Base-by-base conservation (phyloP, 148 eudicot species). In the Rhododendron griersonianum region DNA sequence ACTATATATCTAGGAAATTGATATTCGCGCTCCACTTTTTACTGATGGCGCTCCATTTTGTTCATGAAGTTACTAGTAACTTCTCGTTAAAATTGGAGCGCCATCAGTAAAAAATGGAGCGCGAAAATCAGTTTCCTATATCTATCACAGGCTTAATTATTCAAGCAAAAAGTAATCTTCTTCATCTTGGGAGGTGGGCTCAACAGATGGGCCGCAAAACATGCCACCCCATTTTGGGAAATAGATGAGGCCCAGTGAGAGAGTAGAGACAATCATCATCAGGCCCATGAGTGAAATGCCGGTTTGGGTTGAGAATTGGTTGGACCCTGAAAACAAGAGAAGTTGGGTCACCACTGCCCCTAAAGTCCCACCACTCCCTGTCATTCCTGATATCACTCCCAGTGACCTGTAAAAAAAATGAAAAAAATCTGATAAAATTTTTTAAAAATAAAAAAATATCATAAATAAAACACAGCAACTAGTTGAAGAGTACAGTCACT, bases 381-480 rank as follows among this genome's bases (percentile, higher is more conserved):
- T 90, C 93, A 94, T 93, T 51, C 96, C 96, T 57, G 96, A 92
- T 39, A 94, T 89, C 80, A 94, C 95, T 44, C 95, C 96, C 86
- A 93, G 75, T 5, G 94, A 91, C 89, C 96, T 94, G 91, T 5
- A 48, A 79, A 21, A 18, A 15, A 25, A 1, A 41, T 61, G 18
- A 28, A 37, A 5, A 71, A 21, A 63, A 8, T 71, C 15, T 15
- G 8, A 84, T 30, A 51, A 51, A 51, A 14, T 1, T 0, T 13
- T 51, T 13, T 11, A 0, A 19, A 51, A 50, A 7, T 65, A n/a
- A 15, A 28, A 3, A 18, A 51, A 3, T 16, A 0, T 13, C 18
- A 57, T 57, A 57, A 19, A 57, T 19, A 18, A 57, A 57, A 1
- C 65, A 57, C 23, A 57, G 19, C 59, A 55, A 3, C 59, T 55